Evolutionary conservation across 768 basidiomycete species (phyloP).

Genomic region (Suillus bovinus): DNA sequence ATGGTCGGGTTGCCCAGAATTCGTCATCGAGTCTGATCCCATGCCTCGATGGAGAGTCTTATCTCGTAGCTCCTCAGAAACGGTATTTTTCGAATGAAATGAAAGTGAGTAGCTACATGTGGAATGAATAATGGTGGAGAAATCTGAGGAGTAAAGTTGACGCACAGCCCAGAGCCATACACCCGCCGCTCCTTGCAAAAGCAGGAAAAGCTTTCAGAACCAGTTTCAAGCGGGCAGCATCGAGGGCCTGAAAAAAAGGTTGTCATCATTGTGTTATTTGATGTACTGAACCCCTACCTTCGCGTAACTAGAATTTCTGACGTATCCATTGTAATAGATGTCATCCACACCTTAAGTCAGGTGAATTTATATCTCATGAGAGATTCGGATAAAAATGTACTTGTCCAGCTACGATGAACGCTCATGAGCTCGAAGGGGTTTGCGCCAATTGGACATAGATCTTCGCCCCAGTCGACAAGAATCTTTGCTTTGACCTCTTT

Average conservation of each 20-base stretch:
- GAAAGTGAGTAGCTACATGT: constrained; percentile 58
- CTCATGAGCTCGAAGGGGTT: constrained; percentile 52
- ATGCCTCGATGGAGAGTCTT: constrained; percentile 52
- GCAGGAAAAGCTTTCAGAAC: constrained; percentile 54
- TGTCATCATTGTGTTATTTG: not conserved
- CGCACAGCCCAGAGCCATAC: constrained; percentile 53
- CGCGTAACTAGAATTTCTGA: constrained; percentile 82
- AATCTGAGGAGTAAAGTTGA: not conserved
- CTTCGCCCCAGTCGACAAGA: constrained; percentile 47
- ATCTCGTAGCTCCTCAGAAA: constrained; percentile 64
- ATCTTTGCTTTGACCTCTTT: constrained; percentile 31
- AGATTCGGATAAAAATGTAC: constrained; percentile 32
- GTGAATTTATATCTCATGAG: constrained; percentile 6
- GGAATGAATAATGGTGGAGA: not conserved
- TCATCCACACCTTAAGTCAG: constrained; percentile 59
- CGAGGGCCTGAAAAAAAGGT: constrained; percentile 37
- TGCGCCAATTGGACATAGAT: constrained; percentile 51
- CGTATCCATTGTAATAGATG: constrained; percentile 69
- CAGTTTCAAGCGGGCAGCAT: constrained; percentile 49
- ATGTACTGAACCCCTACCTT: constrained; percentile 44
- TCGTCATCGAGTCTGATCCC: constrained; percentile 53
- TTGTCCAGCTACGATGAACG: constrained; percentile 51
- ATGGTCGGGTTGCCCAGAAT: constrained; percentile 41
- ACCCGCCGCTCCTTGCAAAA: constrained; percentile 59
- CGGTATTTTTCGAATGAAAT: constrained; percentile 71